Evolutionary conservation across 2,329 filamentous ascomycete species (phyloP), one percentile per base, ranked within the genome.

Genomic region (Mollisia scopiformis): DNA sequence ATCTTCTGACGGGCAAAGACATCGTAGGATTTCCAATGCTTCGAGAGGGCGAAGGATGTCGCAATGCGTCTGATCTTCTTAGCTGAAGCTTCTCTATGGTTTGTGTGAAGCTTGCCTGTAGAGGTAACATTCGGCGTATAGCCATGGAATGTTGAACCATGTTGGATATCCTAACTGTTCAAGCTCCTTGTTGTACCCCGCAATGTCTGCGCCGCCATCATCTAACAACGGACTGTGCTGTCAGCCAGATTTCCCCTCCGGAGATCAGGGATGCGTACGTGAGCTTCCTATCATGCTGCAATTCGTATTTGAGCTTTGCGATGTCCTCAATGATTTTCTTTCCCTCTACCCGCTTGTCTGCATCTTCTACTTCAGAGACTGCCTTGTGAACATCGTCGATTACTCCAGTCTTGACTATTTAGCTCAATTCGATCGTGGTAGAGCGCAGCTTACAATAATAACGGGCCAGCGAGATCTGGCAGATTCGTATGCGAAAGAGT

Each of bases 341-440:
- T 71, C 95, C 95, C 75, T 98, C 95, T 25, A 84, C 84, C 33
- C 82, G 77, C 72, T 89, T 90, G 61, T 86, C 82, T 10, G 87
- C 76, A 55, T 92, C 86, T 46, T 58, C 64, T 5, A 63, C 66
- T 35, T 84, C 80, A 33, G 81, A 80, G 3, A 89, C 84, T 7
- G 90, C 83, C 55, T 91, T 90, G 78, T 96, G 93, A n/a, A 96
- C 83, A 75, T 98, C 94, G 74, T 99, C 94, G 71, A 99, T 95
- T 58, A 90, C 91, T 74, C 93, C 87, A 16, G 95, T 98, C 92
- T 96, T 58, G 33, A 13, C 33, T 52, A 58, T 75, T n/a, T 58
- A 74, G 70, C 51, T 51, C 3, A 52, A 21, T 30, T 39, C 30
- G 49, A n/a, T 57, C 31, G 27, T 23, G 5, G 25, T 52, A 41